Evolutionary conservation across 2,329 filamentous ascomycete species (phyloP).

Genomic region (Lasiodiplodia gonubiensis): DNA sequence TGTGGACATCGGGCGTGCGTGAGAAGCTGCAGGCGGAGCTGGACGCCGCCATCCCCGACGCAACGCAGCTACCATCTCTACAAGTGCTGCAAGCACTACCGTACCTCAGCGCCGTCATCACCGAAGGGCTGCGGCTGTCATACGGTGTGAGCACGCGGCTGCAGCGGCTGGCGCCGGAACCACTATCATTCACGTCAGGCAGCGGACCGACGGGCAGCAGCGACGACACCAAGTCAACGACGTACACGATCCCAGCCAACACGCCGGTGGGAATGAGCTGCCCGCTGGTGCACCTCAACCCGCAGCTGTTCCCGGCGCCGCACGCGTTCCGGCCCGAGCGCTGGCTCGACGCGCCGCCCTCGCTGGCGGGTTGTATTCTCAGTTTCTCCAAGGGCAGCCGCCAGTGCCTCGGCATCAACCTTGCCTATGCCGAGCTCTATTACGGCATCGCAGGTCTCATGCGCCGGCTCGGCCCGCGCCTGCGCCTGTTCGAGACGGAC

Average conservation of each 20-base stretch:
- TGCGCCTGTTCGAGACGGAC: conserved; percentile 5
- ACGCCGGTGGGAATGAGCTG: conserved; percentile 24
- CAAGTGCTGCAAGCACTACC: conserved; percentile 22
- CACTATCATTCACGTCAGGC: conserved; percentile 25
- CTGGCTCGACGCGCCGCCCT: conserved; percentile 37
- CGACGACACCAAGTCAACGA: not conserved
- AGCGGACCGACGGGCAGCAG: not conserved
- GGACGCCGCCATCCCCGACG: conserved; percentile 12
- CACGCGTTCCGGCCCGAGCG: conserved; percentile 39
- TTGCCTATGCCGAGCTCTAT: conserved; percentile 14
- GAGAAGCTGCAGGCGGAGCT: conserved; percentile 24
- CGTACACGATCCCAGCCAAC: conserved; percentile 27
- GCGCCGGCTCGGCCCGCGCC: conserved; percentile 33
- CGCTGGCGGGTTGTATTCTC: conserved; percentile 38
- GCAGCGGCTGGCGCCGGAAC: conserved; percentile 28
- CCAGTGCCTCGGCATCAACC: conserved; percentile 42
- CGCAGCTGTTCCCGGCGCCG: conserved; percentile 41
- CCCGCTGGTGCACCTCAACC: conserved; percentile 38
- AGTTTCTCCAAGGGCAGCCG: conserved; percentile 41
- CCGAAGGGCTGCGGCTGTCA: conserved; percentile 32
- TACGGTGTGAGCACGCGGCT: conserved; percentile 29
- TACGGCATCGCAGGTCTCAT: not conserved
- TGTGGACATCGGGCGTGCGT: not conserved
- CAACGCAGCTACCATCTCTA: not conserved
- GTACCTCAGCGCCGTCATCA: conserved; percentile 32